These are phyloP conservation scores for Hemileia vastatrix DNA, from an alignment of 1,284 basidiomycete genomes.

Conservation along the genomic window DNA sequence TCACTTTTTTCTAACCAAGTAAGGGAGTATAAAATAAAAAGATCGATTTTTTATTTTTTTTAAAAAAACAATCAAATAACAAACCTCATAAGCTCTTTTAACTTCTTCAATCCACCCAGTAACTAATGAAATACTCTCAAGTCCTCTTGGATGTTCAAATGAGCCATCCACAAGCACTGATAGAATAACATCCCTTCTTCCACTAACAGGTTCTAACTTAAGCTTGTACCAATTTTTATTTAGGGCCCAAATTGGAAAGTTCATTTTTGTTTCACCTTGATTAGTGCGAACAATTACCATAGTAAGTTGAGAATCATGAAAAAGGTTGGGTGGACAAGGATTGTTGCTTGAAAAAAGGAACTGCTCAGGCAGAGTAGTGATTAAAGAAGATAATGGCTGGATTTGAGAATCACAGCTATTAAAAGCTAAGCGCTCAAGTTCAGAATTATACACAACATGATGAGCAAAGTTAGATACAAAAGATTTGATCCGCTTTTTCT, in stretches of 20 bases:
- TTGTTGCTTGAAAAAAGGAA: too few relatives aligned
- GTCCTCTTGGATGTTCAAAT: not conserved
- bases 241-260: not conserved
- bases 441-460: too few relatives aligned
- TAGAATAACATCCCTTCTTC: constrained; percentile 4
- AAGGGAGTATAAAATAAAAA: not conserved
- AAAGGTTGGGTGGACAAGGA: too few relatives aligned
- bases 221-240: constrained; percentile 15
- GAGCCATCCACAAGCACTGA: constrained; percentile 4
- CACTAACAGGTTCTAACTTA: constrained; percentile 12
- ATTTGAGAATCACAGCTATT: too few relatives aligned
- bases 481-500: too few relatives aligned
- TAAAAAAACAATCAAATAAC: not conserved
- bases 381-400: too few relatives aligned
- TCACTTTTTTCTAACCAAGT: too few relatives aligned
- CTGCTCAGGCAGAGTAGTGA: too few relatives aligned
- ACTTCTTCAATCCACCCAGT: not conserved
- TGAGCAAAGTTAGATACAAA: too few relatives aligned
- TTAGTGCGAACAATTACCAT: constrained; percentile 3
- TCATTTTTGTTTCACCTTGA: constrained; percentile 7
- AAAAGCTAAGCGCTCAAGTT: too few relatives aligned
- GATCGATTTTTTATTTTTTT: not conserved
- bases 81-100: constrained; percentile 2
- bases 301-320: too few relatives aligned
- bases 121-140: not conserved